Percentiles rank a stretch among this genome's conserved stretches.
Conservation (phyloP, 768 basidiomycete species). For the Suillus variegatus region DNA sequence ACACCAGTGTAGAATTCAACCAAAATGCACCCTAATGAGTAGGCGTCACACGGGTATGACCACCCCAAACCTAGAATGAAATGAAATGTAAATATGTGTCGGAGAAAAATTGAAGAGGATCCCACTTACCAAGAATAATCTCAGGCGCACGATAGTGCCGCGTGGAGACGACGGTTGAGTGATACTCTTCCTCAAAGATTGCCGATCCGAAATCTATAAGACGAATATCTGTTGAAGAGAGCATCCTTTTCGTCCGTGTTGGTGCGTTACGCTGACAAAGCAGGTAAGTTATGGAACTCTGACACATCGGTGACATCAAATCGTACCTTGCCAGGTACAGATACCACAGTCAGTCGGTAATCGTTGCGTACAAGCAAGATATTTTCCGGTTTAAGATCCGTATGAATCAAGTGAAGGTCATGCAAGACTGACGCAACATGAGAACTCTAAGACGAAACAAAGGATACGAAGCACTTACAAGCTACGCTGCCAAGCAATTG, state of each 20-base stretch:
- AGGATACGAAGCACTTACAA: constrained; percentile 59
- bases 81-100: constrained; percentile 17
- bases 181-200: constrained; percentile 97
- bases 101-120: constrained; percentile 4
- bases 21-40: constrained; percentile 97
- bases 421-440: constrained; percentile 70
- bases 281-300: constrained; percentile 16
- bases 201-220: constrained; percentile 99
- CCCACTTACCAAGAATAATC: constrained; percentile 88
- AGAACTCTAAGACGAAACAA: constrained; percentile 1
- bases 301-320: constrained; percentile 8
- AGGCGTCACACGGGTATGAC: constrained; percentile 98
- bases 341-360: constrained; percentile 59
- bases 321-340: constrained; percentile 65
- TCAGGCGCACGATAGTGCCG: constrained; percentile 99
- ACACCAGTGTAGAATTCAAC: constrained; percentile 98
- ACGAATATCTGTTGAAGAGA: constrained; percentile 88
- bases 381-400: constrained; percentile 99
- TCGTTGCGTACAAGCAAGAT: constrained; percentile 91
- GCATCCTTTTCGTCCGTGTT: constrained; percentile 71
- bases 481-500: constrained; percentile 92
- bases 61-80: constrained; percentile 80
- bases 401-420: constrained; percentile 89
- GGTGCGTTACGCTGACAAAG: constrained; percentile 58
- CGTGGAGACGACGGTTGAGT: constrained; percentile 96